phyloP scores from a whole-genome alignment of 192 early-diverging fungal species.

The Phycomyces blakesleeanus region DNA sequence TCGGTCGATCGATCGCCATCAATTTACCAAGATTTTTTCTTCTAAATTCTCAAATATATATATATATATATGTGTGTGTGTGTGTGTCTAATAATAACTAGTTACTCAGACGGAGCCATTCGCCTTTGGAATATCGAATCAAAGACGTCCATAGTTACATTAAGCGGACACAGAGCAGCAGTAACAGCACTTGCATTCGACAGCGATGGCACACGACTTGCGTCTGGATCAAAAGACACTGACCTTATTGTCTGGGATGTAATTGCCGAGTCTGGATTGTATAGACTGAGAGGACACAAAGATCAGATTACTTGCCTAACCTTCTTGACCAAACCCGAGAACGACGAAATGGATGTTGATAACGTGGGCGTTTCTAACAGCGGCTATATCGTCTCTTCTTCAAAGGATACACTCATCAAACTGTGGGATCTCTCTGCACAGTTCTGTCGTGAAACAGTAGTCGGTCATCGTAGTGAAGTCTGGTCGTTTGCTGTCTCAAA shows the following conservation, averaged over 20 bases:
- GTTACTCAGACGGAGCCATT: slow-evolving; percentile 89
- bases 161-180: slow-evolving; percentile 89
- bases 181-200: slow-evolving; percentile 86
- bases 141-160: slow-evolving; percentile 58
- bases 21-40: not conserved
- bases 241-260: slow-evolving; percentile 96
- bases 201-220: slow-evolving; percentile 71
- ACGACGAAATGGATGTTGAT: not conserved
- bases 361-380: slow-evolving; percentile 46
- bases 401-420: slow-evolving; percentile 95
- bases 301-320: slow-evolving; percentile 82
- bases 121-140: slow-evolving; percentile 75
- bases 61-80: too few species aligned
- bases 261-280: slow-evolving; percentile 84
- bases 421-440: slow-evolving; percentile 94
- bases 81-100: too few species aligned
- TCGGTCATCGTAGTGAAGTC: slow-evolving; percentile 89
- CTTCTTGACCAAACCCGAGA: slow-evolving; percentile 49
- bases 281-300: slow-evolving; percentile 89
- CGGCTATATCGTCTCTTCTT: slow-evolving; percentile 80
- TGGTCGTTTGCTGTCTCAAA: slow-evolving; percentile 78
- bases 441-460: slow-evolving; percentile 92
- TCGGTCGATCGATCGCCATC: not conserved
- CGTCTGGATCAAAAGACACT: slow-evolving; percentile 89
- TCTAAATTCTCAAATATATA: not conserved